phyloP scores from a whole-genome alignment of 164 flowering plant genomes.

The Aristolochia californica region DNA sequence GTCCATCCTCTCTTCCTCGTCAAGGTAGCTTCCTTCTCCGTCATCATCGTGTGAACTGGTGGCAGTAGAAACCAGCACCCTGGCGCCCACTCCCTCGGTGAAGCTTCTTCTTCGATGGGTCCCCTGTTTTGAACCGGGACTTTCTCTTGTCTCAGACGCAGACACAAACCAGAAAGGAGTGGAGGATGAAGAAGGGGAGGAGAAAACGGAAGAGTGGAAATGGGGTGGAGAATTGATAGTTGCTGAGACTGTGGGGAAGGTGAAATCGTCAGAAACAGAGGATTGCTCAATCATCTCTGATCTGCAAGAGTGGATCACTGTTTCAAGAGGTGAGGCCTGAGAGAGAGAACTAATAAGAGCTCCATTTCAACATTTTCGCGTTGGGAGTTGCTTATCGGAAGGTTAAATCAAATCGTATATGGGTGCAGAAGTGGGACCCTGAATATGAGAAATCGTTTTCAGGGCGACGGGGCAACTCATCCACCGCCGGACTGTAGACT shows the following conservation, averaged over 20 bases:
- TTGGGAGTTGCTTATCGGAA: background rate
- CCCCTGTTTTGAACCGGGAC: background rate
- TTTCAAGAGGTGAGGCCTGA: no score
- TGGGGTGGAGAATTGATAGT: constrained; percentile 4
- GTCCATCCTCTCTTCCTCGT: constrained; percentile 54
- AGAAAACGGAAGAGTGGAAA: constrained; percentile 15
- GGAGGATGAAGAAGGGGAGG: constrained; percentile 5
- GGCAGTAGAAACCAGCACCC: background rate
- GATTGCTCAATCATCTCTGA: background rate
- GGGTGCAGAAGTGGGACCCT: constrained; percentile 4
- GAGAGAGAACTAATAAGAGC: background rate
- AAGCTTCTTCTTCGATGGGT: constrained; percentile 13
- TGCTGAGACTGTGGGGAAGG: constrained; percentile 29
- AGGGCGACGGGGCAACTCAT: constrained; percentile 18
- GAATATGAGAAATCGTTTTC: background rate
- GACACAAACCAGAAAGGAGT: constrained; percentile 32
- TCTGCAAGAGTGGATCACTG: no score
- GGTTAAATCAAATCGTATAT: background rate
- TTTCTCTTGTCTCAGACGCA: constrained; percentile 8
- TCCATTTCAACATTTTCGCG: constrained; percentile 2
- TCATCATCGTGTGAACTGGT: background rate
- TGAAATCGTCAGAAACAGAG: constrained; percentile 33
- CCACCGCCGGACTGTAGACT: constrained; percentile 10
- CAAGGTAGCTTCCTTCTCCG: constrained; percentile 1
- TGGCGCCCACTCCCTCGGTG: constrained; percentile 6